Percentiles rank a stretch among this genome's conserved stretches.
These are phyloP conservation scores for Stenogyne calaminthoides DNA, from an alignment of 305 asterid genomes.

Conservation along the genomic window DNA sequence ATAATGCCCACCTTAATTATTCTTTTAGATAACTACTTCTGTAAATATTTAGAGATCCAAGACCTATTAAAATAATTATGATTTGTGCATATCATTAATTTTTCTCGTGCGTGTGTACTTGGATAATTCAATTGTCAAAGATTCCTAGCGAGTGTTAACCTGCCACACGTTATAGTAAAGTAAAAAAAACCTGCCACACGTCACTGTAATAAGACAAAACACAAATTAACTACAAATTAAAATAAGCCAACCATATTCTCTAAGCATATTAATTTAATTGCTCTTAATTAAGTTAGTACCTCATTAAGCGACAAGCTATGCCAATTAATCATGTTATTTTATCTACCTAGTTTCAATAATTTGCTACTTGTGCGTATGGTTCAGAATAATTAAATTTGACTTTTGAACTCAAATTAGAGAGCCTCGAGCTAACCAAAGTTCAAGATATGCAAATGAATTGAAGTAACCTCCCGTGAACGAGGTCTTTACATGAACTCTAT, in stretches of 20 bases:
- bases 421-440: background rate
- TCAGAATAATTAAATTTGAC: background rate
- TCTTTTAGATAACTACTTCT: background rate
- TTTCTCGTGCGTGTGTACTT: too few relatives aligned
- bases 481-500: too few relatives aligned
- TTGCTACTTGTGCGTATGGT: background rate
- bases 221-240: too few relatives aligned
- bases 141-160: too few relatives aligned
- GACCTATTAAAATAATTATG: too few relatives aligned
- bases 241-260: background rate
- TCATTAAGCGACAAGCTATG: slow-evolving; percentile 3
- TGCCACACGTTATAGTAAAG: too few relatives aligned
- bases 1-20: slow-evolving; percentile 7
- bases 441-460: too few relatives aligned
- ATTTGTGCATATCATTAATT: too few relatives aligned
- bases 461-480: too few relatives aligned
- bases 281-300: background rate
- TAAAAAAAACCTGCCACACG: too few relatives aligned
- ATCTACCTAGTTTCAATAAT: slow-evolving; percentile 6
- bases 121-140: too few relatives aligned
- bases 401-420: background rate
- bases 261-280: background rate
- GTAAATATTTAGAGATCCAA: background rate
- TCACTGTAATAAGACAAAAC: too few relatives aligned
- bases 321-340: slow-evolving; percentile 12